Evolutionary conservation across 768 basidiomycete species (phyloP).

Genomic region (Cyclocybe cylindracea): DNA sequence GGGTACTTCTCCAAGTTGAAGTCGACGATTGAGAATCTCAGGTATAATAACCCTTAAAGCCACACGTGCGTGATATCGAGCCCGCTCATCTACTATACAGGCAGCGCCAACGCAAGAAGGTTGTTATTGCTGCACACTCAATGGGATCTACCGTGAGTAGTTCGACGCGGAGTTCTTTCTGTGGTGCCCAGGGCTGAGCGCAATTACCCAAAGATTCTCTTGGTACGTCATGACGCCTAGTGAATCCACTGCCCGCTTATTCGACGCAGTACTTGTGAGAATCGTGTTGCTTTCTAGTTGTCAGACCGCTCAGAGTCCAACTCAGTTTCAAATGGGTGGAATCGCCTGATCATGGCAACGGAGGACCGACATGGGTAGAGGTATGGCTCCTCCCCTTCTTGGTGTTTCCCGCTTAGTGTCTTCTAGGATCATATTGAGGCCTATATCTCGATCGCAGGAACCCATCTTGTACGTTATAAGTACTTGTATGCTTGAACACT

Average conservation of each 20-base stretch:
- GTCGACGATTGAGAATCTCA: constrained; percentile 76
- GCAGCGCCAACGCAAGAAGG: constrained; percentile 69
- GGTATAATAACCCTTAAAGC: constrained; percentile 31
- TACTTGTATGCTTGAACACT: not conserved
- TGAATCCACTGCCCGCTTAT: not conserved
- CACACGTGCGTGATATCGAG: too few relatives aligned
- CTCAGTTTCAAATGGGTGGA: constrained; percentile 95
- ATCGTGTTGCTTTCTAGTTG: not conserved
- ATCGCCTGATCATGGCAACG: constrained; percentile 76
- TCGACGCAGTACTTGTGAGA: constrained; percentile 80
- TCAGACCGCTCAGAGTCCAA: constrained; percentile 5
- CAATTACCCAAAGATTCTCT: constrained; percentile 36
- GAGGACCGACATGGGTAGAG: constrained; percentile 91
- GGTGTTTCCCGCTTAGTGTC: constrained; percentile 4
- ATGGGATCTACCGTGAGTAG: constrained; percentile 78
- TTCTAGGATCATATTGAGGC: constrained; percentile 80
- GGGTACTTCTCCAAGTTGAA: constrained; percentile 88
- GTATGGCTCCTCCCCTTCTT: constrained; percentile 35
- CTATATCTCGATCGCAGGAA: constrained; percentile 82
- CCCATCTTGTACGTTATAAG: constrained; percentile 64
- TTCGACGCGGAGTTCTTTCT: not conserved
- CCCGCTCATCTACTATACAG: constrained; percentile 32
- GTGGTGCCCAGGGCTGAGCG: not conserved
- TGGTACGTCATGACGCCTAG: constrained; percentile 39
- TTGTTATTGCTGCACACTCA: constrained; percentile 83